These are phyloP conservation scores for Leccinum angustisporum DNA, from an alignment of 1,284 basidiomycete species.

Conservation along the genomic window DNA sequence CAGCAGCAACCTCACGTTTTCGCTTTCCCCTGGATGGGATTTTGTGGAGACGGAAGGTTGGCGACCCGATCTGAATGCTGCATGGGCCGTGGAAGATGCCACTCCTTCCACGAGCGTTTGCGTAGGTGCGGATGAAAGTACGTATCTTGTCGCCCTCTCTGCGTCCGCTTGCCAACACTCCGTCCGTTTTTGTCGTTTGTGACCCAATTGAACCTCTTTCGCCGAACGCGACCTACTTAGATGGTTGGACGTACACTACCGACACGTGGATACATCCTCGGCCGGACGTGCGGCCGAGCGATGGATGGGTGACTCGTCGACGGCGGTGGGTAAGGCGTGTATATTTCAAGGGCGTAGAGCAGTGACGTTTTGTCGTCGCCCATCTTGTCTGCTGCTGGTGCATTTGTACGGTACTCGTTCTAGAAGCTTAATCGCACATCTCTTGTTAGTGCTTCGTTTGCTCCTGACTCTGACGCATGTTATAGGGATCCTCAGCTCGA, in stretches of 20 bases:
- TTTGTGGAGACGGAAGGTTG: conserved; percentile 76
- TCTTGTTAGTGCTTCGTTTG: not conserved
- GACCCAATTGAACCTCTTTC: not conserved
- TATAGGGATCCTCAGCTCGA: not conserved
- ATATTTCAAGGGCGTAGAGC: conserved; percentile 40
- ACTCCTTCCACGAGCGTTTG: conserved; percentile 18
- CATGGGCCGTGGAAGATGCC: not conserved
- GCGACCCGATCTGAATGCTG: conserved; percentile 60
- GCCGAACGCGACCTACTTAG: conserved; percentile 33
- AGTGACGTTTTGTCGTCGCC: not conserved
- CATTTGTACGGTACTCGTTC: not conserved
- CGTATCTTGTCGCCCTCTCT: not conserved
- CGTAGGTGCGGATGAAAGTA: conserved; percentile 33
- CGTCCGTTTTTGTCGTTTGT: not conserved
- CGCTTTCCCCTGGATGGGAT: conserved; percentile 64
- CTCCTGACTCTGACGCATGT: not conserved
- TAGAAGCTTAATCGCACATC: not conserved
- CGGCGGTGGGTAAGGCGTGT: conserved; percentile 66
- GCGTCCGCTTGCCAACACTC: not conserved
- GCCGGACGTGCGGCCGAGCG: conserved; percentile 44
- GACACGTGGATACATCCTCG: conserved; percentile 63
- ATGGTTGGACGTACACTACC: conserved; percentile 78
- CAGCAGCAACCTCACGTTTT: conserved; percentile 77
- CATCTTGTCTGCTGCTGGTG: not conserved
- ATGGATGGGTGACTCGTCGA: conserved; percentile 57